A percentile compares a stretch with the other conserved stretches of the same genome.
phyloP scores from a whole-genome alignment of 495 filamentous ascomycete species.

The Penicillium flavigenum region DNA sequence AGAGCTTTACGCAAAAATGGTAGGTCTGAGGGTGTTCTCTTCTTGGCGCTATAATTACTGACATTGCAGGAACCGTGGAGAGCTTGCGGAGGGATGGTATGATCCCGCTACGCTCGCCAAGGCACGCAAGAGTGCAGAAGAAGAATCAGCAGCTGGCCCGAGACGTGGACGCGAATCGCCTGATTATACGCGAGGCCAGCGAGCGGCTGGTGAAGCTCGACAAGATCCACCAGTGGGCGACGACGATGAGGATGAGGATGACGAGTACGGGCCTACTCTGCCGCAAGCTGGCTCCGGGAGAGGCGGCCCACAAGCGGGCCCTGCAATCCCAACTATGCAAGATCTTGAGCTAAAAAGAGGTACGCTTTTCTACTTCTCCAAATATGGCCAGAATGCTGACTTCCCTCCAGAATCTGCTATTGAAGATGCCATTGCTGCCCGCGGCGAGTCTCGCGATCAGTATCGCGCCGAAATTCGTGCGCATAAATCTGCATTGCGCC shows the following conservation, averaged over 20 bases:
- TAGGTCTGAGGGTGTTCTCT: conserved; percentile 37
- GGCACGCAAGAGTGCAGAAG: conserved; percentile 35
- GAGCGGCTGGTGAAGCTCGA: conserved; percentile 10
- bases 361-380: conserved; percentile 23
- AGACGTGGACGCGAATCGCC: conserved; percentile 26
- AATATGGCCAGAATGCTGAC: not conserved
- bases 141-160: conserved; percentile 5
- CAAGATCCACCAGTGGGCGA: conserved; percentile 29
- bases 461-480: conserved; percentile 57
- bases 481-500: conserved; percentile 34
- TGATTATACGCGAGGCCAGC: conserved; percentile 23
- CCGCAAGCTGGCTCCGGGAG: conserved; percentile 40
- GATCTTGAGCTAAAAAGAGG: conserved; percentile 72
- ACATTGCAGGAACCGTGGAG: conserved; percentile 75
- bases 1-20: conserved; percentile 90
- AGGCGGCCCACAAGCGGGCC: conserved; percentile 51
- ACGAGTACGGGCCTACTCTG: conserved; percentile 72
- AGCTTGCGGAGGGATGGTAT: conserved; percentile 94
- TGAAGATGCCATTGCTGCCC: conserved; percentile 54
- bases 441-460: conserved; percentile 56
- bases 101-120: conserved; percentile 63
- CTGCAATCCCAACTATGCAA: conserved; percentile 69
- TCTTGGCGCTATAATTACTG: conserved; percentile 11
- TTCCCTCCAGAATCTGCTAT: conserved; percentile 43
- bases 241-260: conserved; percentile 56